Percentiles rank a stretch among this genome's conserved stretches.
phyloP scores from a whole-genome alignment of 2,329 filamentous ascomycete genomes.

The Stylonectria norvegica region DNA sequence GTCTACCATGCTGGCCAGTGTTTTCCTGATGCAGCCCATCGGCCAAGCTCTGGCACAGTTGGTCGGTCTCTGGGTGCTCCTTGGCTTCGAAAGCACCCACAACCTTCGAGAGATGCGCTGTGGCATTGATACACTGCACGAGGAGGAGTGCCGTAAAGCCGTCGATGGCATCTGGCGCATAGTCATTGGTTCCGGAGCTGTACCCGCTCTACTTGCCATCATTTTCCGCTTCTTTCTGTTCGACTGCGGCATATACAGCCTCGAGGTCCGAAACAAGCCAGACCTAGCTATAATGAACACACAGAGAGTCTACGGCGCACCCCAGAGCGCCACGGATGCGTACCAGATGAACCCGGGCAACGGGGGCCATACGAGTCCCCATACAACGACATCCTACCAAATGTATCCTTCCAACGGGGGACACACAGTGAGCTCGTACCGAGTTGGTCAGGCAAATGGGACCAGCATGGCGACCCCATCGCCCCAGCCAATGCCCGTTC shows the following conservation, averaged over 20 bases:
- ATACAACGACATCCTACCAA: conserved; percentile 18
- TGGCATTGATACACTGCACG: conserved; percentile 43
- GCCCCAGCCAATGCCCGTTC: conserved; percentile 40
- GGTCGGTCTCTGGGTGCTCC: conserved; percentile 53
- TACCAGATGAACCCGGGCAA: conserved; percentile 20
- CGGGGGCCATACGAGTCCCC: conserved; percentile 11
- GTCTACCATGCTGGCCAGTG: conserved; percentile 63
- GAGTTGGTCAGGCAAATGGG: conserved; percentile 22
- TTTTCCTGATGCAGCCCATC: conserved; percentile 68
- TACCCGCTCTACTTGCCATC: conserved; percentile 61
- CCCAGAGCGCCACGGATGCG: conserved; percentile 16
- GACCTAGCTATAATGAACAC: conserved; percentile 57
- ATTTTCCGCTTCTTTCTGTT: conserved; percentile 65
- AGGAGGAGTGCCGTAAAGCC: conserved; percentile 43
- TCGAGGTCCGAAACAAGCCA: conserved; percentile 62
- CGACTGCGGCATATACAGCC: conserved; percentile 62
- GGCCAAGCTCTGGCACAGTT: conserved; percentile 64
- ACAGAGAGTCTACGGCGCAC: conserved; percentile 53
- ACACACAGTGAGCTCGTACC: conserved; percentile 3
- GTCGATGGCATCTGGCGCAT: conserved; percentile 65
- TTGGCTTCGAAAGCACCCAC: conserved; percentile 42
- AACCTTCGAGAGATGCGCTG: conserved; percentile 45
- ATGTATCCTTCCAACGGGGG: conserved; percentile 21
- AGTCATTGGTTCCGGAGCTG: conserved; percentile 61
- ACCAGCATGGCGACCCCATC: conserved; percentile 32